Base-by-base conservation (phyloP, 2,329 filamentous ascomycete species). In the Rutstroemia sydowiana region DNA sequence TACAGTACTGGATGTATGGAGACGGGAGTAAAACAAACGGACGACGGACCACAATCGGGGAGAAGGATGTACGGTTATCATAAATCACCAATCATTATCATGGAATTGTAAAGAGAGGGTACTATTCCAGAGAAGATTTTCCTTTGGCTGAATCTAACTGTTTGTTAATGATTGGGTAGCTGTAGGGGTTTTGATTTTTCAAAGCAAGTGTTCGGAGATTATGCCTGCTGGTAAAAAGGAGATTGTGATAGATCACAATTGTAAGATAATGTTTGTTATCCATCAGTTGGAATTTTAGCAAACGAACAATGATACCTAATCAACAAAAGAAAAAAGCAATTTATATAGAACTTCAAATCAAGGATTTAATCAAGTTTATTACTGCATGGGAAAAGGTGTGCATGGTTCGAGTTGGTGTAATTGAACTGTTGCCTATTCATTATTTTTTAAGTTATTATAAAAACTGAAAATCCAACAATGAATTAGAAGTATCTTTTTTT, bases 1-100 rank as follows among this genome's bases (percentile, higher is more conserved):
- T 85, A 14, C 88, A 93, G 66, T 92, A 88, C 68, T 76, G 78
- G 62, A 73, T 84, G 69, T 90, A 86, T 66, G 83, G 83, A 10
- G 73, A 76, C 45, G 75, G 76, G 48, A 44, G 56, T 6, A 66
- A 63, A 46, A 62, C 57, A 5, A 56, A 62, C 42, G 54, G 18
- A 23, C 36, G 32, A n/a, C 53, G 55, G 37, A 59, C 57, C 20
- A 57, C 60, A 21, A 46, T 58, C 31, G 57, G 53, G 14, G 63
- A 64, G 56, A 65, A 64, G 53, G 63, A 65, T 59, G 54, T 52
- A 48, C 56, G 62, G 39, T 52, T 65, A 51, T 61, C 57, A 46
- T 60, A 57, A 51, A 31, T 21, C 10, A 21, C 14, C 20, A 23
- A 20, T 11, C 10, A 23, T 14, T 3, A 13, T 8, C 18, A 21